Percentiles rank a stretch among this genome's conserved stretches.
Conservation (phyloP, 176 grass and related monocot species). For the Carex parvula region DNA sequence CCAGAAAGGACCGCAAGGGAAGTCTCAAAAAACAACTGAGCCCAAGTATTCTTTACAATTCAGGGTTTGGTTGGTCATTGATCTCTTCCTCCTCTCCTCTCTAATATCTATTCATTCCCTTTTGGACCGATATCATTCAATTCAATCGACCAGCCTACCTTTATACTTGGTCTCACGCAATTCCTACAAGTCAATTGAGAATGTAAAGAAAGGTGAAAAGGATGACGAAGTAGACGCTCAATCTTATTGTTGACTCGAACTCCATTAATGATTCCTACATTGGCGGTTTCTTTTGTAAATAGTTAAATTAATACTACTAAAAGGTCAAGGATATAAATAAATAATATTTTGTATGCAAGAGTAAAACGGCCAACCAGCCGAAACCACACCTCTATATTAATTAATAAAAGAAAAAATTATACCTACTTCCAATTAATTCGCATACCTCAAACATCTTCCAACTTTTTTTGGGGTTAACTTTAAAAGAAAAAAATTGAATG, state of each 20-base stretch:
- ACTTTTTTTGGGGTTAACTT: no score
- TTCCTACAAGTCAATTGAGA: no score
- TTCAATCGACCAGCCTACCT: not conserved
- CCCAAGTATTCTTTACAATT: not conserved
- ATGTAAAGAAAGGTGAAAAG: no score
- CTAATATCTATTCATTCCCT: not conserved
- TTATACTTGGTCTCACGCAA: not conserved
- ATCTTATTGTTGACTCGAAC: not conserved
- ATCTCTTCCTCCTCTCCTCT: not conserved
- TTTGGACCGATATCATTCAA: not conserved
- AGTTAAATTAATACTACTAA: not conserved
- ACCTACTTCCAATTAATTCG: no score
- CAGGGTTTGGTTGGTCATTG: not conserved
- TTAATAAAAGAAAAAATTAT: not conserved
- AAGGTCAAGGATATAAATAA: not conserved
- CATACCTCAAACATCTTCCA: no score
- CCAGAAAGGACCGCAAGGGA: no score
- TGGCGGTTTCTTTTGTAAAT: not conserved
- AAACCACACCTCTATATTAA: not conserved
- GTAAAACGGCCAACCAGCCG: no score
- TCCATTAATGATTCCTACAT: not conserved
- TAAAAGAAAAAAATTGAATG: no score
- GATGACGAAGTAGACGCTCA: not conserved
- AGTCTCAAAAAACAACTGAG: not conserved
- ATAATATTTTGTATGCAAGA: not conserved